Conservation (phyloP, 2,329 filamentous ascomycete species). For the Exophiala sideris region DNA sequence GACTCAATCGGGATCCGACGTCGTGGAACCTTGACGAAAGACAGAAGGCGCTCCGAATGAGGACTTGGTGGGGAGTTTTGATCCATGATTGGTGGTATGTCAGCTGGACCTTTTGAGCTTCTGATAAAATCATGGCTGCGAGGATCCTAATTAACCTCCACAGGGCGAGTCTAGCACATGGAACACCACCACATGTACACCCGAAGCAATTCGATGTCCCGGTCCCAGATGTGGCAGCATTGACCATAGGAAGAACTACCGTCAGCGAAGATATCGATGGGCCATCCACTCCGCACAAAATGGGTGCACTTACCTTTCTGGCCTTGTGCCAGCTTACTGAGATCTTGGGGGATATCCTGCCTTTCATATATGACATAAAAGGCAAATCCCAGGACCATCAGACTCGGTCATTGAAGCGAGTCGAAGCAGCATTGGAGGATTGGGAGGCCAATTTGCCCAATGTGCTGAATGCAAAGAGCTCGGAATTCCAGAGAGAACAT, state of each 20-base stretch:
- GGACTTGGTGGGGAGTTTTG: conserved; percentile 55
- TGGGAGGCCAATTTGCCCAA: conserved; percentile 45
- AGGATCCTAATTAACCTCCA: conserved; percentile 1
- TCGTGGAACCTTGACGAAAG: conserved; percentile 49
- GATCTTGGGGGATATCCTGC: conserved; percentile 43
- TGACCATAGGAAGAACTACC: conserved; percentile 26
- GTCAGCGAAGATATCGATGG: conserved; percentile 30
- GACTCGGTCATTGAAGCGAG: conserved; percentile 40
- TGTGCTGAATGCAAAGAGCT: conserved; percentile 37
- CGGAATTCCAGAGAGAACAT: conserved; percentile 33
- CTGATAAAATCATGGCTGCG: neutral
- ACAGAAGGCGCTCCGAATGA: conserved; percentile 51
- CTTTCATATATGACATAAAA: conserved; percentile 43
- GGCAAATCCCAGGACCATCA: conserved; percentile 42
- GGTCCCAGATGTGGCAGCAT: conserved; percentile 44
- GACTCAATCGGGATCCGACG: conserved; percentile 53
- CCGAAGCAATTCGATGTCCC: conserved; percentile 55
- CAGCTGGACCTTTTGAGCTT: neutral
- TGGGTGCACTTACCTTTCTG: conserved; percentile 39
- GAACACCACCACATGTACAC: conserved; percentile 51
- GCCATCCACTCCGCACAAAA: conserved; percentile 4
- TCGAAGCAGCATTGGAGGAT: conserved; percentile 40
- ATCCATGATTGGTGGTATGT: conserved; percentile 54
- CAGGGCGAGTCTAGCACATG: conserved; percentile 54
- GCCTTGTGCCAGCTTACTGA: conserved; percentile 50